phyloP scores from a whole-genome alignment of 2,329 filamentous ascomycete species.

The Ascosphaera aggregata region DNA sequence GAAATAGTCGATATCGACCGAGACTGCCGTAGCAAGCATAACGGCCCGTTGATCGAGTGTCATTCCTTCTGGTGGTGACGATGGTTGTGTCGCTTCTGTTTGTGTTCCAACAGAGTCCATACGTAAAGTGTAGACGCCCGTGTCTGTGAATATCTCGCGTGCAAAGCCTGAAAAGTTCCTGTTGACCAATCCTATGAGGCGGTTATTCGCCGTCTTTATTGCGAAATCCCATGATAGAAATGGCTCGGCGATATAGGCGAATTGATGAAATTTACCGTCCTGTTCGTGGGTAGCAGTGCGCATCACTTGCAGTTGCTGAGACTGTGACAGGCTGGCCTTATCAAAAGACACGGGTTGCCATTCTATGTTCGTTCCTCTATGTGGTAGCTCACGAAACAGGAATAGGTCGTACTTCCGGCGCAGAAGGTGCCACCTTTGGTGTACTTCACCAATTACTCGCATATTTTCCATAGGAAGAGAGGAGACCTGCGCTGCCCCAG shows the following conservation, averaged over 20 bases:
- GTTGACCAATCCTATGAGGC: conserved; percentile 36
- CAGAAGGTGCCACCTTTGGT: conserved; percentile 39
- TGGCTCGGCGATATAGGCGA: conserved; percentile 38
- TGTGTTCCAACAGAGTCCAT: conserved; percentile 34
- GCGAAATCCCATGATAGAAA: conserved; percentile 43
- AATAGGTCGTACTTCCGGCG: conserved; percentile 42
- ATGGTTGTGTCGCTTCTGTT: conserved; percentile 11
- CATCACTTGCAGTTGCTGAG: conserved; percentile 23
- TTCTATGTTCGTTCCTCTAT: conserved; percentile 13
- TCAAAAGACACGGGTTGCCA: conserved; percentile 20
- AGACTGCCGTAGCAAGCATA: conserved; percentile 42
- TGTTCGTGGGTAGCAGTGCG: too few relatives aligned
- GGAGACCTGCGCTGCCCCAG: conserved; percentile 28
- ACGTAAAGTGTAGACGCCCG: conserved; percentile 37
- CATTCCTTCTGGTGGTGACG: conserved; percentile 25
- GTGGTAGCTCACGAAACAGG: conserved; percentile 26
- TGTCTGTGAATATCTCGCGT: conserved; percentile 41
- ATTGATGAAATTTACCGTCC: conserved; percentile 31
- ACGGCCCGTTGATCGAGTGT: conserved; percentile 41
- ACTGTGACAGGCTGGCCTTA: conserved; percentile 24
- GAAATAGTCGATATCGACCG: conserved; percentile 45
- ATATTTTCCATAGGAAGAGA: conserved; percentile 30
- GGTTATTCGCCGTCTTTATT: conserved; percentile 26
- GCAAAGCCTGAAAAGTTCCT: conserved; percentile 39
- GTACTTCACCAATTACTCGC: conserved; percentile 38